phyloP scores from a whole-genome alignment of 805 yeast genomes.

The Wilhelminamyces savonicus region DNA sequence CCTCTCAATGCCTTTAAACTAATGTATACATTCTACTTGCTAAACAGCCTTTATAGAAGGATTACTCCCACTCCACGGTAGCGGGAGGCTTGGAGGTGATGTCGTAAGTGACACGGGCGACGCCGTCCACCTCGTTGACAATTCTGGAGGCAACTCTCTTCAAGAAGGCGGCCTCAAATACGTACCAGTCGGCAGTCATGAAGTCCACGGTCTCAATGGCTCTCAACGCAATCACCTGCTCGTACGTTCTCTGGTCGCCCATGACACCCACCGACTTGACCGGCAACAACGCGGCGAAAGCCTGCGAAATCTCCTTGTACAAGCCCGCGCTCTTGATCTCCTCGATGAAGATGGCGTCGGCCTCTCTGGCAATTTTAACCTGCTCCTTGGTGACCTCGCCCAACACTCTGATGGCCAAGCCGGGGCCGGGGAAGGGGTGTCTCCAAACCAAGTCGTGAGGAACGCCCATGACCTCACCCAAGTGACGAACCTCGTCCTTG shows the following conservation, averaged over 20 bases:
- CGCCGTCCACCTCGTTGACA: conserved; percentile 98
- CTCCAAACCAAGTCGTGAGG: conserved; percentile 98
- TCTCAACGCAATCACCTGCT: conserved; percentile 97
- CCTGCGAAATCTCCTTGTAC: conserved; percentile 91
- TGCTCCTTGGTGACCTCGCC: conserved; percentile 95
- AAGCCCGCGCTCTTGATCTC: conserved; percentile 92
- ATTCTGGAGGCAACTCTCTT: conserved; percentile 92
- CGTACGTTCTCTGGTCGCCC: conserved; percentile 99
- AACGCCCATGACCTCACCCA: conserved; percentile 92
- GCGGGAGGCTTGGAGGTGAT: conserved; percentile 99
- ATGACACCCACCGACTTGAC: conserved; percentile 98
- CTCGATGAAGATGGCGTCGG: conserved; percentile 92
- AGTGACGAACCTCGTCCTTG: conserved; percentile 96
- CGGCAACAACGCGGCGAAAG: conserved; percentile 94
- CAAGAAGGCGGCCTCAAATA: conserved; percentile 86
- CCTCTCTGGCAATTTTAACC: conserved; percentile 95
- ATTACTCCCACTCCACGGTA: conserved; percentile 97
- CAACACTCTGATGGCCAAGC: conserved; percentile 95
- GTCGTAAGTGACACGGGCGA: conserved; percentile 97
- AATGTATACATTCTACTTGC: too few species aligned
- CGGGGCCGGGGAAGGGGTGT: conserved; percentile 99
- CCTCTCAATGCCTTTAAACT: too few species aligned
- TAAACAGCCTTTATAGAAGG: too few species aligned
- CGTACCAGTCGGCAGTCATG: conserved; percentile 99
- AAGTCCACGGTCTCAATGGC: conserved; percentile 97